phyloP scores from a whole-genome alignment of 2,329 filamentous ascomycete genomes.

The Magnaporthiopsis incrustans region DNA sequence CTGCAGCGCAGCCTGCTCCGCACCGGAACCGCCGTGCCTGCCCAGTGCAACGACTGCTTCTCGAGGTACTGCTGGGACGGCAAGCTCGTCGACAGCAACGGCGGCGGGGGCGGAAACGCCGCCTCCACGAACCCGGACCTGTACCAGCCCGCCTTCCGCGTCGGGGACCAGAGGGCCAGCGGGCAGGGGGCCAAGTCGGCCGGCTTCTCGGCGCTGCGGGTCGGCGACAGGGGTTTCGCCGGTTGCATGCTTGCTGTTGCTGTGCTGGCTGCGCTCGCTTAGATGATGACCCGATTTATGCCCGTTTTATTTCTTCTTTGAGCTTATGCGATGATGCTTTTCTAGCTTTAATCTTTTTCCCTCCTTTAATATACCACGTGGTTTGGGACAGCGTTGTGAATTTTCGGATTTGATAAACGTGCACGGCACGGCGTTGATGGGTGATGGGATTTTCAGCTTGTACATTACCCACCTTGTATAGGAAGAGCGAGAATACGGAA shows the following conservation, averaged over 20 bases:
- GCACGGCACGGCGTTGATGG: too few relatives aligned
- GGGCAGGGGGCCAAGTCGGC: conserved; percentile 8
- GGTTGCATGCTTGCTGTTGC: neutral
- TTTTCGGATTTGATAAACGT: too few relatives aligned
- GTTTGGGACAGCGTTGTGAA: too few relatives aligned
- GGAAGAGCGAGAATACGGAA: too few relatives aligned
- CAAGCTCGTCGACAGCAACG: conserved; percentile 25
- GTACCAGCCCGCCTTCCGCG: conserved; percentile 25
- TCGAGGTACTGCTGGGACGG: conserved; percentile 87
- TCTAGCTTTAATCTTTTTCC: neutral
- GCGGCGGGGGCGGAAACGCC: conserved; percentile 11
- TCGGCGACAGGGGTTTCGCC: neutral
- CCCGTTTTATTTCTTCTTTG: too few relatives aligned
- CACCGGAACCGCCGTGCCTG: conserved; percentile 60
- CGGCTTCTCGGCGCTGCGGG: neutral
- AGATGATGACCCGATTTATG: too few relatives aligned
- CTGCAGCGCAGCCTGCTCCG: conserved; percentile 67
- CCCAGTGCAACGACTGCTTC: conserved; percentile 71
- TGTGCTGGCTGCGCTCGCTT: neutral
- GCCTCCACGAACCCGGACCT: conserved; percentile 8
- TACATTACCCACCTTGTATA: too few relatives aligned
- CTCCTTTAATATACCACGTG: too few relatives aligned
- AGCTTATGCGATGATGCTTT: neutral
- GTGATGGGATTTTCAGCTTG: too few relatives aligned
- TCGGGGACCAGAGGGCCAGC: conserved; percentile 15